Conservation (phyloP, 305 asterid genomes). For the Plantago coronopus region DNA sequence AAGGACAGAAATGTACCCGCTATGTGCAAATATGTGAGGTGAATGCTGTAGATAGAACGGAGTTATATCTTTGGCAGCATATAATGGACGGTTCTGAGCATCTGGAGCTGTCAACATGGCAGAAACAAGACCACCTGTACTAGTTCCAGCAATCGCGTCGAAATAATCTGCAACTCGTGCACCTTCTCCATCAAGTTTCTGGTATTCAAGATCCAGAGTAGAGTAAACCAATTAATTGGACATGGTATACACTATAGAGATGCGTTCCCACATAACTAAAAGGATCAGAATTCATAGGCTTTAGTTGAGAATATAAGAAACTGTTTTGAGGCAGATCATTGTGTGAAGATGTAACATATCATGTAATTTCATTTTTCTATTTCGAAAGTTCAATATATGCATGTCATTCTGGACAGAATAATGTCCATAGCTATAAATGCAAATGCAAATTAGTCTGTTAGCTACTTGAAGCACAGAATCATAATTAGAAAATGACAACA, state of each 20-base stretch:
- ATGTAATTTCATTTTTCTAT: no score
- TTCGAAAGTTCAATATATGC: no score
- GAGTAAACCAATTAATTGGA: not conserved
- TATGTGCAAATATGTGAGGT: conserved; percentile 19
- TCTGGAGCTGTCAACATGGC: conserved; percentile 27
- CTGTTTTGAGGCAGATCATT: no score
- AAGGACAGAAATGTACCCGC: not conserved
- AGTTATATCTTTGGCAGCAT: conserved; percentile 23
- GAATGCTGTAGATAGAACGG: conserved; percentile 16
- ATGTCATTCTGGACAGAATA: no score
- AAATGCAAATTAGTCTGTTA: no score
- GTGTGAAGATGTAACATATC: no score
- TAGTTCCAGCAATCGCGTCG: conserved; percentile 14
- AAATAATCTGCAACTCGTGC: conserved; percentile 30
- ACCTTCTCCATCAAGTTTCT: conserved; percentile 23
- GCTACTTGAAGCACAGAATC: not conserved
- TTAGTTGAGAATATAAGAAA: no score
- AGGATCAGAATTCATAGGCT: no score
- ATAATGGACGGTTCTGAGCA: conserved; percentile 19
- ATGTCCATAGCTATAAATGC: not conserved
- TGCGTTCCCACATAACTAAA: no score
- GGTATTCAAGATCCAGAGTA: not conserved
- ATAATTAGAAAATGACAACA: not conserved
- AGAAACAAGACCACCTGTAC: conserved; percentile 25
- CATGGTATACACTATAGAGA: not conserved